Evolutionary conservation across 345 rosid species (phyloP).

Genomic region (Eucalyptus leucophloia): DNA sequence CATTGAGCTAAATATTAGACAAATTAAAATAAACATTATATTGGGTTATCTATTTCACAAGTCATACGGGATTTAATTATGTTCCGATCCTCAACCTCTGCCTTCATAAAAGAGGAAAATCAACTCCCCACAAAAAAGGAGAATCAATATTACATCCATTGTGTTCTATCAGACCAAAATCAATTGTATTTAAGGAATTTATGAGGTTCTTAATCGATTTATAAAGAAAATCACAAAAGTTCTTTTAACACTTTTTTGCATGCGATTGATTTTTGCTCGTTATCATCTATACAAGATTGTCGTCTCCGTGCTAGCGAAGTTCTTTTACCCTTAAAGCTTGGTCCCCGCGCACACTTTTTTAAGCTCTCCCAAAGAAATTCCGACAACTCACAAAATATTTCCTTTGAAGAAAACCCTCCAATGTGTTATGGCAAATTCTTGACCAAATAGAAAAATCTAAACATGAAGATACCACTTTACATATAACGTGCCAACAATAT

Average conservation of each 20-base stretch:
- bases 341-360: not conserved
- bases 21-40: not conserved
- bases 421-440: not conserved
- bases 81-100: not conserved
- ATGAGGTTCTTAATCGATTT: not conserved
- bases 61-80: not conserved
- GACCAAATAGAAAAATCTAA: not conserved
- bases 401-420: not conserved
- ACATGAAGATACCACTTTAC: not conserved
- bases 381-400: not conserved
- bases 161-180: not conserved
- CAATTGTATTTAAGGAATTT: not conserved
- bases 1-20: too few species aligned
- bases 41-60: not conserved
- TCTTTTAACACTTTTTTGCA: not conserved
- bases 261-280: not conserved
- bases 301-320: not conserved
- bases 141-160: not conserved
- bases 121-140: not conserved
- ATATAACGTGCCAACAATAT: not conserved
- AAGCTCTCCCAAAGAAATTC: not conserved
- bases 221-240: not conserved
- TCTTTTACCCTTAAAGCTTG: not conserved
- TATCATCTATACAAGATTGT: not conserved
- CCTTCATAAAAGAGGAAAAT: too few species aligned